phyloP scores from a whole-genome alignment of 768 basidiomycete species.

The Gymnopilus junonius region DNA sequence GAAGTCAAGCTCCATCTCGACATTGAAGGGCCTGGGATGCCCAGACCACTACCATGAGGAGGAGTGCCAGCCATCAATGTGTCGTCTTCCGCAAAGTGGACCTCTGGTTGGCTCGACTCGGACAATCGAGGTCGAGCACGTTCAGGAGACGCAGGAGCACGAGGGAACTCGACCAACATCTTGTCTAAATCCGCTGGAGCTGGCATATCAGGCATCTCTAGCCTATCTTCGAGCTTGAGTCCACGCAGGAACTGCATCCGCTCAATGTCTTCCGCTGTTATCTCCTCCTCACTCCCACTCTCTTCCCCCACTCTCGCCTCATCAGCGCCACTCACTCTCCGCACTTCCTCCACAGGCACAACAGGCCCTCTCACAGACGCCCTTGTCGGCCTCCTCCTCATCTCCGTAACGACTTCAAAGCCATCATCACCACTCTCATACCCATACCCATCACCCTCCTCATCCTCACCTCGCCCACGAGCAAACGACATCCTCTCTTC shows the following conservation, averaged over 20 bases:
- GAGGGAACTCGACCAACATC: conserved; percentile 9
- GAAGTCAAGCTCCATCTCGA: conserved; percentile 24
- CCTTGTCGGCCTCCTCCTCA: neutral
- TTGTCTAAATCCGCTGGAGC: conserved; percentile 1
- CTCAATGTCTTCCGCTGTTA: conserved; percentile 11
- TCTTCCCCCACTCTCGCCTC: neutral
- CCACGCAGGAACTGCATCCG: conserved; percentile 12
- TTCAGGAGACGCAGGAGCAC: neutral
- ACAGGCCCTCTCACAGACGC: neutral
- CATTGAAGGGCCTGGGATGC: conserved; percentile 7
- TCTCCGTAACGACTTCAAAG: neutral
- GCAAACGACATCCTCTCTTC: conserved; percentile 3
- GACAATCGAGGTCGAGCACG: neutral
- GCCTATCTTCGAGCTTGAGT: conserved; percentile 12
- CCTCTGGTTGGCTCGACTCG: neutral
- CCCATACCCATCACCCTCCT: neutral
- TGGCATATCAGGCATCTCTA: conserved; percentile 4
- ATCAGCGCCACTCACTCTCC: neutral
- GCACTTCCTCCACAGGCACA: neutral
- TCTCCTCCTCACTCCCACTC: neutral
- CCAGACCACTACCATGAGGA: neutral
- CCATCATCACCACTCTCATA: neutral
- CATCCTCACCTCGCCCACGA: neutral
- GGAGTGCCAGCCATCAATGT: neutral
- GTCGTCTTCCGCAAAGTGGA: neutral